A percentile compares a stretch with the other conserved stretches of the same genome.
Evolutionary conservation across 257 asterid genomes (phyloP).

Genomic region (Anisodus acutangulus): DNA sequence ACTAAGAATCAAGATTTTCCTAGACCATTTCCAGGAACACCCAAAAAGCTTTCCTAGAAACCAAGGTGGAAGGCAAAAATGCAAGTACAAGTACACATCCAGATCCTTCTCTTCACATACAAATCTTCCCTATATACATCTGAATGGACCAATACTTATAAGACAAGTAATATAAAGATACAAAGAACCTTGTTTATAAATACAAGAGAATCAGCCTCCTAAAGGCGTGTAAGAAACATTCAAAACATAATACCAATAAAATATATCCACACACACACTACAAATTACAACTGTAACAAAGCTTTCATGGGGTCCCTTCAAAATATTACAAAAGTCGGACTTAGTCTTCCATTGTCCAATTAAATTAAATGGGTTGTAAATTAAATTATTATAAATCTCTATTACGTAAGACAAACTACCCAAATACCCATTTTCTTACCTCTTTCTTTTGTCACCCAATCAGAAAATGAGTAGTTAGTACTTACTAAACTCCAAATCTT

Average conservation of each 20-base stretch:
- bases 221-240: constrained; percentile 73
- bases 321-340: constrained; percentile 20
- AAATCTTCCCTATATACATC: constrained; percentile 20
- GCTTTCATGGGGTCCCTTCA: constrained; percentile 40
- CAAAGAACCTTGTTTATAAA: neutral
- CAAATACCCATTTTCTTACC: constrained; percentile 1
- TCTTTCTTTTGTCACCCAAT: constrained; percentile 15
- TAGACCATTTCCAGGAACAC: constrained; percentile 34
- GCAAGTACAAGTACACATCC: constrained; percentile 34
- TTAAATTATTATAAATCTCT: neutral
- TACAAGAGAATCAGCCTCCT: constrained; percentile 49
- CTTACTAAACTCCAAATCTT: neutral
- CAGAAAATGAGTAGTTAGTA: neutral
- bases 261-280: constrained; percentile 22
- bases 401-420: neutral
- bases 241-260: constrained; percentile 39
- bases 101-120: constrained; percentile 18
- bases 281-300: constrained; percentile 54
- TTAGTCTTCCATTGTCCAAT: constrained; percentile 19
- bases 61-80: constrained; percentile 10
- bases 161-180: neutral
- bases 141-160: constrained; percentile 32
- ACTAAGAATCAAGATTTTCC: constrained; percentile 36
- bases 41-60: neutral
- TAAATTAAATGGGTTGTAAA: neutral